Percentiles rank a stretch among this genome's conserved stretches.
Conservation (phyloP, 805 yeast genomes). For the Ogataea henricii region DNA sequence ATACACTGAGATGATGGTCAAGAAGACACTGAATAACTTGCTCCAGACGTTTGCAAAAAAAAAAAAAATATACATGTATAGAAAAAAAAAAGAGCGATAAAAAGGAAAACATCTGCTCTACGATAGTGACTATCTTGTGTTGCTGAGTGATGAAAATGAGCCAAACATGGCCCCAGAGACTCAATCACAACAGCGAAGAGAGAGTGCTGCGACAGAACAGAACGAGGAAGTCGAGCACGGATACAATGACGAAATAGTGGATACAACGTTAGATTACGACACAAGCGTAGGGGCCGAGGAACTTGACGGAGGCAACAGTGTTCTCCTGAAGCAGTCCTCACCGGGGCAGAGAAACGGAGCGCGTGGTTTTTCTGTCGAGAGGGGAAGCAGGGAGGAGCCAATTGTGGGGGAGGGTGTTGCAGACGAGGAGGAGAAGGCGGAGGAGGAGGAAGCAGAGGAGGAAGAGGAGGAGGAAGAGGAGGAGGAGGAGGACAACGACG, state of each 20-base stretch:
- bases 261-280: constrained; percentile 27
- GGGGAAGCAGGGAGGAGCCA: too few relatives aligned
- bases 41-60: too few relatives aligned
- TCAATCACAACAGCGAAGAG: background rate
- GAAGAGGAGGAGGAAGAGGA: constrained; percentile 42
- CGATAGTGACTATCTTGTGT: too few relatives aligned
- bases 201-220: background rate
- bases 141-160: background rate
- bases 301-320: background rate
- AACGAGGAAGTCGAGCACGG: background rate
- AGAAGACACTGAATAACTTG: too few relatives aligned
- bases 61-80: too few relatives aligned
- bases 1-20: too few relatives aligned
- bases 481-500: constrained; percentile 43
- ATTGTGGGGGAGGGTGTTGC: constrained; percentile 34
- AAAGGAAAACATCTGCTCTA: background rate
- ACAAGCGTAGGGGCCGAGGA: constrained; percentile 13
- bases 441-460: constrained; percentile 28
- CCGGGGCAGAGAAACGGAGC: background rate
- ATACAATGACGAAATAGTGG: constrained; percentile 27
- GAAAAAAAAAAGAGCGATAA: background rate
- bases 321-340: background rate
- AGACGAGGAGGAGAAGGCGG: constrained; percentile 18
- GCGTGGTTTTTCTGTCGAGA: too few relatives aligned
- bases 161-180: background rate